Evolutionary conservation across 257 asterid species (phyloP).

Genomic region (Eustoma russellianum): DNA sequence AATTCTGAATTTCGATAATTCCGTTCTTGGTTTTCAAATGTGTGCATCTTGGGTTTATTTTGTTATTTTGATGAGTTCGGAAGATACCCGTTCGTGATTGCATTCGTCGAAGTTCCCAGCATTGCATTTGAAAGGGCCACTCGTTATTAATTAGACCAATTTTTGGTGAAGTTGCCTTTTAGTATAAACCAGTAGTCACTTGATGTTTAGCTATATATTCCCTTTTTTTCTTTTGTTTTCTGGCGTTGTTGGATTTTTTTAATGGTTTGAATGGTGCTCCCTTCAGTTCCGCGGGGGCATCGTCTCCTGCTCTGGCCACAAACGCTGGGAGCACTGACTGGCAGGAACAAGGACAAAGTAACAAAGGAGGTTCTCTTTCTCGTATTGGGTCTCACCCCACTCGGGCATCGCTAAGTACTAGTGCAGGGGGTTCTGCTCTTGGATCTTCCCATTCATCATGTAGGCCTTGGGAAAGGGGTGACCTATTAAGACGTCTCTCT

Average conservation of each 20-base stretch:
- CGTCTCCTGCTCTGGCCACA: slow-evolving; percentile 84
- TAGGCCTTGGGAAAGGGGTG: slow-evolving; percentile 99
- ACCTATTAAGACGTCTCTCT: slow-evolving; percentile 85
- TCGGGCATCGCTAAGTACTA: slow-evolving; percentile 69
- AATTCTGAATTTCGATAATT: background rate
- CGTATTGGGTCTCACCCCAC: slow-evolving; percentile 76
- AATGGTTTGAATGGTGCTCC: background rate
- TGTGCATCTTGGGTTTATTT: no score
- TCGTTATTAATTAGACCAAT: background rate
- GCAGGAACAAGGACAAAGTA: slow-evolving; percentile 67
- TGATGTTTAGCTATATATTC: background rate
- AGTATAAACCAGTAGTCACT: background rate
- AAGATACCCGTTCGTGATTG: background rate
- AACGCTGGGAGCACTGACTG: slow-evolving; percentile 84
- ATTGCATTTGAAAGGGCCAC: background rate
- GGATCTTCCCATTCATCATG: slow-evolving; percentile 96
- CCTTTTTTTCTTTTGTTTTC: background rate
- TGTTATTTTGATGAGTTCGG: no score
- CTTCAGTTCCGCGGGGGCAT: slow-evolving; percentile 93
- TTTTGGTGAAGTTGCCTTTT: background rate
- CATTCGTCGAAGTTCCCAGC: background rate
- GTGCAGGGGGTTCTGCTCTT: slow-evolving; percentile 88
- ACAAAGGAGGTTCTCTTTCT: slow-evolving; percentile 76
- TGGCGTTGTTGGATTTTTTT: background rate
- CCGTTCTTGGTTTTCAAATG: no score